Base-by-base conservation (phyloP, 2,329 filamentous ascomycete genomes). In the Aspergillus persii region DNA sequence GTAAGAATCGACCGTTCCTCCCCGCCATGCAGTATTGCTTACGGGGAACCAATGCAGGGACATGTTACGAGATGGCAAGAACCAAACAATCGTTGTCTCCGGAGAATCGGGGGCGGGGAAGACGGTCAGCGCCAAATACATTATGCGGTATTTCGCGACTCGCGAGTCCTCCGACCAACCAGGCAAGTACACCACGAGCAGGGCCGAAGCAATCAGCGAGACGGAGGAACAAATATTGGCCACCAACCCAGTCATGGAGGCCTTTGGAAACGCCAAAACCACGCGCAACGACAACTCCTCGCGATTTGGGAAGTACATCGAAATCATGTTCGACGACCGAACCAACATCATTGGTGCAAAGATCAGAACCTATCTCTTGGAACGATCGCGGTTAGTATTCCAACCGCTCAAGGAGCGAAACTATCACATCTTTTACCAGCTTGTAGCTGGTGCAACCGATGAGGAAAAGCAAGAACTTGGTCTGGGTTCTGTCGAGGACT, bases 201-300 rank as follows among this genome's bases (percentile, higher is more conserved):
- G 87, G 69, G 80, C 80, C 44, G 86, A 88, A 70, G 89, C 91
- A 59, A 98, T 98, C 89, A 98, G 93, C 76, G 91, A 97, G 81
- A 99, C 95, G 1, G 95, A 99, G 79, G 94, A 99, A 81, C 93
- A 96, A 76, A 99, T 99, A 73, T 81, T 99, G 67, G 95, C 95
- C 31, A 99, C 95, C 56, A 99, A 99, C 76, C 95, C 95, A 44
- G 96, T 99, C 75, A 99, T 99, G 95, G 95, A 99, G 85, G 94
- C 95, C 36, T 99, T 99, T 73, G 95, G 95, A 75, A 99, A 99
- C 81, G 95, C 95, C 56, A 99, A 99, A 81, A 99, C 95, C n/a
- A 99, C 95, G 9, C 86, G 95, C 75, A 99, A 99, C 80, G 95
- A 99, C 80, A 99, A 99, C 80, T 99, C 95, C 49, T 99, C 95